Evolutionary conservation across 306 rosid species (phyloP), one percentile per base, ranked within the genome.

Genomic region (Macrotyloma uniflorum): DNA sequence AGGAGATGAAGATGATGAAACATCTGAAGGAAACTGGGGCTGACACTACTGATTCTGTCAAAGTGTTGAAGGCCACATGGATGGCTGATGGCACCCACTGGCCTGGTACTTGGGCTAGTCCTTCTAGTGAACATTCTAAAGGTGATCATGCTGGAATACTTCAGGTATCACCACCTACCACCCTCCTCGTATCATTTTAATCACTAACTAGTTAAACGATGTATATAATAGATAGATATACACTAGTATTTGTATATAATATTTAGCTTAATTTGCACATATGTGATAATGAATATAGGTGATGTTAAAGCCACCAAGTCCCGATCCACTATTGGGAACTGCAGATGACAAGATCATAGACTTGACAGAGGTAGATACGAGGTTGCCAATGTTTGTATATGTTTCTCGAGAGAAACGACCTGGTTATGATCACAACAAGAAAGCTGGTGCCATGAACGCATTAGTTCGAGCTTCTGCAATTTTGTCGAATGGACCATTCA

Each of bases 121-220:
- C 59, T 20, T 53, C 59, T 3, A 20, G 59, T 9, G 59, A 53
- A 53, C 59, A 53, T 20, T 22, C 59, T 20, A 53, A 53, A 53
- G 14, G 59, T 53, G 59, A 53, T 53, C 59, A 53, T 53, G 59
- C 59, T 8, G 59, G 59, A 53, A 53, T 53, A 53, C 59, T 53
- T 53, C 59, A 53, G 28, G 58, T 51, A 51, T 26, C 58, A 51
- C 55, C 55, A 40, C 46, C 38, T 33, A 33, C 38, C 38, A 1
- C 38, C n/a, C n/a, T n/a, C n/a, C n/a, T 33, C 38, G 2, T 40
- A 2, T 40, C 46, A 40, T 40, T 40, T 40, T 10, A 0, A 32
- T 32, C 5, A 32, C 35, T 4, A 32, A 4, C 5, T 1, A 32
- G 3, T 5, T 32, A 32, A 32, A 32, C 5, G 2, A 26, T 26